A percentile compares a stretch with the other conserved stretches of the same genome.
These are phyloP conservation scores for Xanthoconium purpureum DNA, from an alignment of 768 basidiomycete species.

Conservation along the genomic window DNA sequence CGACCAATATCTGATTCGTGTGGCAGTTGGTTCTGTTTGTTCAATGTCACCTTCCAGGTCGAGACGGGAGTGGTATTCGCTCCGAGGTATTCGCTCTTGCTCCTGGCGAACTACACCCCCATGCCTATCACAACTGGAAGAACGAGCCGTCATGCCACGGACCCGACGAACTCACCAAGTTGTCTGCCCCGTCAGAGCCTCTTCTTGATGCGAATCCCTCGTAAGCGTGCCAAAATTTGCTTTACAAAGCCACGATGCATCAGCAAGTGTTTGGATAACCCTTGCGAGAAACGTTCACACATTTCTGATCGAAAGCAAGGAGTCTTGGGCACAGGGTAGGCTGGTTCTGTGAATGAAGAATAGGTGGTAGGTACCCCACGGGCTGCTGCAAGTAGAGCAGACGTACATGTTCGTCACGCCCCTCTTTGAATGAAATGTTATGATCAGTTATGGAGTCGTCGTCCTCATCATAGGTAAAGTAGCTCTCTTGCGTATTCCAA, in stretches of 20 bases:
- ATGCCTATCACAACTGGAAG: slow-evolving; percentile 38
- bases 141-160: background rate
- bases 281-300: slow-evolving; percentile 31
- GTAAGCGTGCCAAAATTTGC: slow-evolving; percentile 66
- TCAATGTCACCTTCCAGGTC: slow-evolving; percentile 26
- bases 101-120: slow-evolving; percentile 47
- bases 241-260: slow-evolving; percentile 25
- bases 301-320: slow-evolving; percentile 65
- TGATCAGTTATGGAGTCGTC: slow-evolving; percentile 45
- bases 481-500: slow-evolving; percentile 78
- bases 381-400: background rate
- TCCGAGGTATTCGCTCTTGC: slow-evolving; percentile 51
- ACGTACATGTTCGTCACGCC: slow-evolving; percentile 48
- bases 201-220: slow-evolving; percentile 36
- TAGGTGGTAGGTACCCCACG: background rate
- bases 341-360: slow-evolving; percentile 25
- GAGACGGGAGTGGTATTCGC: slow-evolving; percentile 50
- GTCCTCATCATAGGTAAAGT: slow-evolving; percentile 50
- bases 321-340: slow-evolving; percentile 57
- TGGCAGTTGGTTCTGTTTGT: slow-evolving; percentile 7
- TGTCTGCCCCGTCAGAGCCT: slow-evolving; percentile 14
- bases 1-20: slow-evolving; percentile 46
- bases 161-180: slow-evolving; percentile 17
- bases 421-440: slow-evolving; percentile 67
- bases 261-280: slow-evolving; percentile 3